Conservation (phyloP, 1,139 yeast genomes). For the Candida dubliniensis region DNA sequence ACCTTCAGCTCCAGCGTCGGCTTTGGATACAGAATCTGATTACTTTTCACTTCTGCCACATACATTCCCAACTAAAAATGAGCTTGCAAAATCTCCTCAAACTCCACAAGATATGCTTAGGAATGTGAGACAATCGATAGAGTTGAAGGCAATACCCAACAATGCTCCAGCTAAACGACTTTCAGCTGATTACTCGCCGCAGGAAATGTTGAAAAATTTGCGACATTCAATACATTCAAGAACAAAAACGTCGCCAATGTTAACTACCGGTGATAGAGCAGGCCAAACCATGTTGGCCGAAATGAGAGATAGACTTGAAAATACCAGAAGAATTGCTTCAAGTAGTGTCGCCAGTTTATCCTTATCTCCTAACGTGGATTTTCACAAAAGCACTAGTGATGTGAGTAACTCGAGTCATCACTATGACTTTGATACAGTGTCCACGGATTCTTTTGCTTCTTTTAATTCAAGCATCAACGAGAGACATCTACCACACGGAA, state of each 20-base stretch:
- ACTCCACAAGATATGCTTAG: slow-evolving; percentile 27
- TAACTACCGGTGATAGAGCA: slow-evolving; percentile 8
- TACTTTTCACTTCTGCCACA: slow-evolving; percentile 1
- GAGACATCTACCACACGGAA: slow-evolving; percentile 8
- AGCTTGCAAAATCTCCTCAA: slow-evolving; percentile 7
- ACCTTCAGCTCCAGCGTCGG: slow-evolving; percentile 2
- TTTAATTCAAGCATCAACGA: slow-evolving; percentile 13
- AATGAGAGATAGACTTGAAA: slow-evolving; percentile 30
- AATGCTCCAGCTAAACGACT: slow-evolving; percentile 19
- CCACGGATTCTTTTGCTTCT: slow-evolving; percentile 15
- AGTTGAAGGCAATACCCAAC: slow-evolving; percentile 20
- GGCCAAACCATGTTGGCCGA: slow-evolving; percentile 20
- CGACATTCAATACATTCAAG: slow-evolving; percentile 28
- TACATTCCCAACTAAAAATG: neutral
- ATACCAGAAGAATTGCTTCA: slow-evolving; percentile 10
- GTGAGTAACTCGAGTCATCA: slow-evolving; percentile 8
- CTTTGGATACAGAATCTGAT: neutral
- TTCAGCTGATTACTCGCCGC: slow-evolving; percentile 25
- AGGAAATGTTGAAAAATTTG: slow-evolving; percentile 29
- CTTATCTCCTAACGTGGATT: slow-evolving; percentile 5
- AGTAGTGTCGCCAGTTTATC: slow-evolving; percentile 7
- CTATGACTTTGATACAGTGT: slow-evolving; percentile 1
- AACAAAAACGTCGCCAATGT: slow-evolving; percentile 12
- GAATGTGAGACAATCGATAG: slow-evolving; percentile 24
- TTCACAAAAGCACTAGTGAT: slow-evolving; percentile 13